A percentile compares a stretch with the other conserved stretches of the same genome.
Evolutionary conservation across 1,139 yeast species (phyloP).

Genomic region (Wickerhamomyces sp.): DNA sequence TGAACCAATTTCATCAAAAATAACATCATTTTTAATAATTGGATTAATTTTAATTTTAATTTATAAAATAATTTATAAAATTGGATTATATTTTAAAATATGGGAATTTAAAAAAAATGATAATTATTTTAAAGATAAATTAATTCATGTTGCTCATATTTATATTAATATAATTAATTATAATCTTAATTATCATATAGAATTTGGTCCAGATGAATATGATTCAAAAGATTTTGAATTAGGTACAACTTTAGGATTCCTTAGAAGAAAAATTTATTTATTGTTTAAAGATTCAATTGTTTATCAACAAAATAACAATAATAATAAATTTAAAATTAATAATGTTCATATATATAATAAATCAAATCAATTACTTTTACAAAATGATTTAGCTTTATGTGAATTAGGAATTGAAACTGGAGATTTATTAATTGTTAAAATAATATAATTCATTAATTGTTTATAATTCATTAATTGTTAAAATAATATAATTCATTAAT

Average conservation of each 20-base stretch:
- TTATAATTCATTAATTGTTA: background rate
- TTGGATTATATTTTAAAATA: constrained; percentile 9
- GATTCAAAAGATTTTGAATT: constrained; percentile 51
- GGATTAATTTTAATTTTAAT: constrained; percentile 10
- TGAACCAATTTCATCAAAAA: constrained; percentile 17
- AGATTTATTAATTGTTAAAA: constrained; percentile 46
- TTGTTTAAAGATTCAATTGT: constrained; percentile 51
- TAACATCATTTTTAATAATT: constrained; percentile 15
- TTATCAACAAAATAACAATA: constrained; percentile 22
- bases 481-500: no score
- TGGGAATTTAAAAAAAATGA: constrained; percentile 45
- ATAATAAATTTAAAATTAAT: constrained; percentile 20
- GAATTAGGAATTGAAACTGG: constrained; percentile 66
- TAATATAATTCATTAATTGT: constrained; percentile 5
- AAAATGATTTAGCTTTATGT: constrained; percentile 51
- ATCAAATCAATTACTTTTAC: constrained; percentile 23
- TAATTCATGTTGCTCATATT: constrained; percentile 74
- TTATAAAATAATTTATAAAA: constrained; percentile 10
- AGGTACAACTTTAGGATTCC: constrained; percentile 63
- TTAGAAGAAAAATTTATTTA: constrained; percentile 47
- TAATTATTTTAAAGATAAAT: constrained; percentile 63
- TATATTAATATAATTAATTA: constrained; percentile 34
- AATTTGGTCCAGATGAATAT: constrained; percentile 79
- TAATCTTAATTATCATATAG: constrained; percentile 50
- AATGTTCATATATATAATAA: constrained; percentile 32